Evolutionary conservation across 352 stramenopile genomes (phyloP), one percentile per base, ranked within the genome.

Genomic region (Phytophthora podocarpi): DNA sequence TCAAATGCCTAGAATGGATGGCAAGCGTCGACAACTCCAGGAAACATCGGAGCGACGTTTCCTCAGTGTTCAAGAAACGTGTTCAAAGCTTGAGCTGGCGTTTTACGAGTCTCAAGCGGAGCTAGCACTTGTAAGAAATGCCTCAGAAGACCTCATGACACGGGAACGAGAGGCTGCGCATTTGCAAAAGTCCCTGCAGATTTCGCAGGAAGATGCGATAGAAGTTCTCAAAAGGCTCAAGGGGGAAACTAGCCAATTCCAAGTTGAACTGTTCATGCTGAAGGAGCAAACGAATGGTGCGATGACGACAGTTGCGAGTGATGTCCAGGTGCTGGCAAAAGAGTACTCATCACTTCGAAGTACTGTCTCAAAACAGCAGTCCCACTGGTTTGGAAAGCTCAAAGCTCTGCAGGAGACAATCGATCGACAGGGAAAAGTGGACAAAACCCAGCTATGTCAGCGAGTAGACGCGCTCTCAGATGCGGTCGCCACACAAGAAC

Each of bases 101-200:
- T 10, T 85, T 8, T 87, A 82, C 31, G 76, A 87, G 40, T 67
- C 74, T 4, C 80, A 86, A 43, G 59, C 74, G 2, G 73, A 87
- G 28, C 31, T 90, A 24, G 46, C 59, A 12, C 58, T 42, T 5
- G 42, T 87, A 6, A 82, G 79, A 46, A 73, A 82, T 37, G 46
- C 65, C 11, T 43, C 69, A 0, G 76, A 87, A 12, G 69, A 86
- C 28, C 30, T 89, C 8, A 57, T 85, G 46, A 67, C 60, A 9
- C 70, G 76, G 3, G 77, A 87, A 45, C 68, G 59, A n/a, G 80
- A 87, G 8, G 56, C 61, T 31, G 73, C 69, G 1, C 64, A 82
- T 18, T 34, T 74, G 11, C 57, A 77, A 7, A 73, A 86, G 41
- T 56, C 67, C 0, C 40, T 87, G 2, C 73, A 85, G 41, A 65